Percentiles rank a stretch among this genome's conserved stretches.
These are phyloP conservation scores for Lablab purpureus DNA, from an alignment of 306 rosid species.

Conservation along the genomic window DNA sequence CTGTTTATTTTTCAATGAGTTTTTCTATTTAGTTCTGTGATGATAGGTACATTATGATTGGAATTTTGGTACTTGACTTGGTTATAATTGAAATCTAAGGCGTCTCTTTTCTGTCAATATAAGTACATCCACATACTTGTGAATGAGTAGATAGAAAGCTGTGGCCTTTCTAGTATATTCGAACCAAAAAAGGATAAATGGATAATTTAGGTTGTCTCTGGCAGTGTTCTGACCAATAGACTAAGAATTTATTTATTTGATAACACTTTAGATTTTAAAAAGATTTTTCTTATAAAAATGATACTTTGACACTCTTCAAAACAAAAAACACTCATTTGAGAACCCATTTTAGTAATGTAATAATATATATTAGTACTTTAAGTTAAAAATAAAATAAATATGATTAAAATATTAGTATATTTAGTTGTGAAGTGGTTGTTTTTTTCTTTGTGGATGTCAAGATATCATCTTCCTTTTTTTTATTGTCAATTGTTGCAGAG, in stretches of 20 bases:
- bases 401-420: no score
- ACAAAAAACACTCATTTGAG: no score
- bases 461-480: no score
- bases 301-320: no score
- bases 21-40: conserved; percentile 37
- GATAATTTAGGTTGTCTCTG: conserved; percentile 30
- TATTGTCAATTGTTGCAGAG: conserved; percentile 14
- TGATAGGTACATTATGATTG: conserved; percentile 19
- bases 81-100: conserved; percentile 9
- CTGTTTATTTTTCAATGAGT: conserved; percentile 6
- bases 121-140: conserved; percentile 33
- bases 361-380: no score
- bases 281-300: no score
- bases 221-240: conserved; percentile 8
- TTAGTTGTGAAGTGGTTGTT: no score
- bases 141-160: conserved; percentile 29
- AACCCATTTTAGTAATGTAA: no score
- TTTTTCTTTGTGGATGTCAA: no score
- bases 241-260: conserved; percentile 5
- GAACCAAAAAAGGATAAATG: background rate
- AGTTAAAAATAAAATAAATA: no score
- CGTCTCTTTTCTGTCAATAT: conserved; percentile 13
- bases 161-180: conserved; percentile 7
- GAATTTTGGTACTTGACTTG: conserved; percentile 11
- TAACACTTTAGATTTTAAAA: conserved; percentile 1